These are phyloP conservation scores for Diaporthe batatas DNA, from an alignment of 2,329 filamentous ascomycete species.

Conservation along the genomic window DNA sequence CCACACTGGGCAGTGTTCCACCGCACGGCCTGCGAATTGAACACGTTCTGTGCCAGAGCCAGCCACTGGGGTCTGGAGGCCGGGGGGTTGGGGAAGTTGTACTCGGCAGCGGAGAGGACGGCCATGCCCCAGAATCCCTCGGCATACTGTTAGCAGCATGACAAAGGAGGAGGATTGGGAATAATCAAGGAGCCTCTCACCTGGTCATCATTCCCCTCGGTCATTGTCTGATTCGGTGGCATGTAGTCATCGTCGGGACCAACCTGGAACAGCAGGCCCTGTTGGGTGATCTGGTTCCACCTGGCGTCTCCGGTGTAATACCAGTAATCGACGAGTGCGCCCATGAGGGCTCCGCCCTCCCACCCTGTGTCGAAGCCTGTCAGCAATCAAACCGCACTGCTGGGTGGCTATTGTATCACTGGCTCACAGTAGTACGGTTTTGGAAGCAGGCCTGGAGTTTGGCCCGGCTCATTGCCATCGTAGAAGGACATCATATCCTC, in stretches of 20 bases:
- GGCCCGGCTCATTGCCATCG: conserved; percentile 62
- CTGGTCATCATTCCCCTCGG: conserved; percentile 79
- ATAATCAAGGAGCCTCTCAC: background rate
- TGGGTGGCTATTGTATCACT: background rate
- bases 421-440: conserved; percentile 67
- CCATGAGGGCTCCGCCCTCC: conserved; percentile 81
- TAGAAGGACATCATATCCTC: conserved; percentile 65
- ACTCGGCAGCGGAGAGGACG: conserved; percentile 76
- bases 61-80: conserved; percentile 71
- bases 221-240: conserved; percentile 76
- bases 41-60: conserved; percentile 79
- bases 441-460: conserved; percentile 65
- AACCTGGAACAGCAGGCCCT: conserved; percentile 80
- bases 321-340: conserved; percentile 85
- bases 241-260: conserved; percentile 80
- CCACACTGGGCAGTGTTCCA: conserved; percentile 77
- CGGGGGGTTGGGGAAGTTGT: conserved; percentile 71
- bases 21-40: conserved; percentile 78
- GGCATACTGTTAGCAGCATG: background rate
- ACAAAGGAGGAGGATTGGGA: no score
- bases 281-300: conserved; percentile 76
- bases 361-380: conserved; percentile 62
- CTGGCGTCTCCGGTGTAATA: conserved; percentile 80
- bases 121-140: conserved; percentile 76
- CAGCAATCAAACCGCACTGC: background rate